phyloP scores from a whole-genome alignment of 805 yeast genomes.

The Saccharomycopsis lassenensis region DNA sequence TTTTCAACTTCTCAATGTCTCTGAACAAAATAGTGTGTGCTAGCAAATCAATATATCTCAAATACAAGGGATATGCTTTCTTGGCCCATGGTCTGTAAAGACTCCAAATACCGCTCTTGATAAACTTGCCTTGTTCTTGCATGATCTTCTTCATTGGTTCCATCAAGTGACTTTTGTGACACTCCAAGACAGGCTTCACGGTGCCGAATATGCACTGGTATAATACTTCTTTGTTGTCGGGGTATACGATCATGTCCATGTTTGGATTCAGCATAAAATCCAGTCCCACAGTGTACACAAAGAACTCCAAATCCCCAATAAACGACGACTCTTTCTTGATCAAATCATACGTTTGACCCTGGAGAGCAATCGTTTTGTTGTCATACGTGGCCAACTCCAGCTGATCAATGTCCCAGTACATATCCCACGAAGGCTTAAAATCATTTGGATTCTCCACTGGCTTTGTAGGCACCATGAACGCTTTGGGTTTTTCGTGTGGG shows the following conservation, averaged over 20 bases:
- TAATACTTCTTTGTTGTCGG: constrained; percentile 5
- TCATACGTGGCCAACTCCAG: constrained; percentile 3
- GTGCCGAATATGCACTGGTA: constrained; percentile 12
- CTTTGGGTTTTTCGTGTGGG: constrained; percentile 9
- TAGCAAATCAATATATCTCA: constrained; percentile 14
- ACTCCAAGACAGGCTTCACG: constrained; percentile 11
- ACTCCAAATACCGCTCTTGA: constrained; percentile 13
- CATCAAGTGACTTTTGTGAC: constrained; percentile 11
- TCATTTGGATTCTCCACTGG: constrained; percentile 4
- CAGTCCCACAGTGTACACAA: constrained; percentile 12
- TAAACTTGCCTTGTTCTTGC: constrained; percentile 9
- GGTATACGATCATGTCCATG: constrained; percentile 6
- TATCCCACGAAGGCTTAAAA: constrained; percentile 8
- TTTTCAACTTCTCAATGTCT: constrained; percentile 16
- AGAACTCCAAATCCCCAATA: constrained; percentile 8
- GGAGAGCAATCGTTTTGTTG: constrained; percentile 7
- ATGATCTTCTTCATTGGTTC: constrained; percentile 16
- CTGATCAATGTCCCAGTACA: constrained; percentile 11
- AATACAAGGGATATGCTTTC: constrained; percentile 7
- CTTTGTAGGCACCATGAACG: constrained; percentile 1
- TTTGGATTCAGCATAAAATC: constrained; percentile 5
- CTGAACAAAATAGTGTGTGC: constrained; percentile 13
- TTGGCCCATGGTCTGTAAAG: constrained; percentile 15
- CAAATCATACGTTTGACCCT: constrained; percentile 16
- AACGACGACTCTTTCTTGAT: constrained; percentile 15